Evolutionary conservation across 805 yeast species (phyloP), one percentile per base, ranked within the genome.

Genomic region (Jamesozyma piceae): DNA sequence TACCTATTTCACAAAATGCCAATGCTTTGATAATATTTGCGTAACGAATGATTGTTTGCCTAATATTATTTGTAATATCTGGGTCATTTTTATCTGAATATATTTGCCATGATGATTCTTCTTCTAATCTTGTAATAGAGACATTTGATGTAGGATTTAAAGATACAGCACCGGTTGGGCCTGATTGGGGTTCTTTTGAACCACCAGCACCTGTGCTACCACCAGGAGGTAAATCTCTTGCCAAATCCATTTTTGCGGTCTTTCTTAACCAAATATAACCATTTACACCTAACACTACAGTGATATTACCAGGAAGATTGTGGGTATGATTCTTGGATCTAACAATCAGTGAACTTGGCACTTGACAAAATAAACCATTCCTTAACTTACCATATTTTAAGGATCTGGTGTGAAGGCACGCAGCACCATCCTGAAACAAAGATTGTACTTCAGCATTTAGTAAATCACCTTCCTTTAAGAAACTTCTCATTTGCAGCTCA

Each of bases 381-480:
- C 97, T 77, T 48, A 92, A 70, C 62, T 92, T 92, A 14, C 99
- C 99, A 60, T 92, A 92, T 58, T 89, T 86, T 49, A 94, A 69
- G 0, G 97, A 90, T 62, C 99, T 77, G 1, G 98, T 92, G 62
- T 92, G 99, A 46, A 92, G 67, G 1, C 95, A 81, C 0, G 96
- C 97, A 49, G 87, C 76, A 18, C 98, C 98, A 61, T 88, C 95
- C 50, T 77, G 78, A 62, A 76, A 90, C 33, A 89, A 69, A 14
- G 85, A 79, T 66, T 94, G 98, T 15, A 92, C 95, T 63, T 92
- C 99, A 35, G 97, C 95, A 59, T 92, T 92, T 46, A 92, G 69
- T 47, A 94, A 69, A 62, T 92, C 98, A 14, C 98, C 98, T 57
- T 94, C 99, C 59, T 92, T 92, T 52, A 92, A 68, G 55, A 89